Conservation (phyloP, 164 flowering plant species). For the Euptelea pleiosperma region DNA sequence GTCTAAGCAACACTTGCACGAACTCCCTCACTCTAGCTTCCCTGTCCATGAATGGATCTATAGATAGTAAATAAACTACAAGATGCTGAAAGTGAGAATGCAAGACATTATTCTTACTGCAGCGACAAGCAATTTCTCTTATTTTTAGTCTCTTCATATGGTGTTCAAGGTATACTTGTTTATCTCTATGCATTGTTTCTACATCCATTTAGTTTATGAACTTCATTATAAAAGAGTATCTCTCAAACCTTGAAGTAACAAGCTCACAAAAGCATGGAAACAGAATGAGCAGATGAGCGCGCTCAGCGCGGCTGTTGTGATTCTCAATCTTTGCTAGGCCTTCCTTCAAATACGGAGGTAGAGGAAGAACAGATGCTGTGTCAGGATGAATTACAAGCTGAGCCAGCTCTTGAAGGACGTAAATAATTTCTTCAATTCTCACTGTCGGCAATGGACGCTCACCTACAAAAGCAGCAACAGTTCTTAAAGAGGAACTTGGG, state of each 20-base stretch:
- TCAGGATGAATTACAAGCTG: slow-evolving; percentile 59
- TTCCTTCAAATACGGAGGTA: slow-evolving; percentile 50
- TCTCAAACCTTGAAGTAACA: slow-evolving; percentile 69
- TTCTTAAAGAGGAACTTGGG: neutral
- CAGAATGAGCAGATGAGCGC: slow-evolving; percentile 69
- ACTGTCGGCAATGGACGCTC: slow-evolving; percentile 59
- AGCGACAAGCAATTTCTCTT: too few relatives aligned
- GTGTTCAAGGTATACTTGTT: too few relatives aligned
- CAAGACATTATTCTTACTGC: too few relatives aligned
- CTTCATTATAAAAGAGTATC: neutral
- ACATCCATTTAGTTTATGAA: too few relatives aligned
- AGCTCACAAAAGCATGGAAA: slow-evolving; percentile 86
- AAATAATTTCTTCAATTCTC: slow-evolving; percentile 74
- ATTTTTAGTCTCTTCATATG: too few relatives aligned
- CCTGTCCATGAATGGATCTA: slow-evolving; percentile 60
- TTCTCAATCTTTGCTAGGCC: slow-evolving; percentile 32
- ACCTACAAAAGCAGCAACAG: slow-evolving; percentile 47
- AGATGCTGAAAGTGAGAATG: too few relatives aligned
- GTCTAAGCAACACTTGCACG: slow-evolving; percentile 69
- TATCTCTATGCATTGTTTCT: too few relatives aligned
- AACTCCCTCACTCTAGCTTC: slow-evolving; percentile 73
- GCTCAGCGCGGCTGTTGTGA: slow-evolving; percentile 52
- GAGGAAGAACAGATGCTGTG: slow-evolving; percentile 58
- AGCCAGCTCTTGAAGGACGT: slow-evolving; percentile 70
- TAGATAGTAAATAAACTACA: too few relatives aligned